Percentiles rank a stretch among this genome's conserved stretches.
phyloP scores from a whole-genome alignment of 495 filamentous ascomycete species.

The Podospora appendiculata region DNA sequence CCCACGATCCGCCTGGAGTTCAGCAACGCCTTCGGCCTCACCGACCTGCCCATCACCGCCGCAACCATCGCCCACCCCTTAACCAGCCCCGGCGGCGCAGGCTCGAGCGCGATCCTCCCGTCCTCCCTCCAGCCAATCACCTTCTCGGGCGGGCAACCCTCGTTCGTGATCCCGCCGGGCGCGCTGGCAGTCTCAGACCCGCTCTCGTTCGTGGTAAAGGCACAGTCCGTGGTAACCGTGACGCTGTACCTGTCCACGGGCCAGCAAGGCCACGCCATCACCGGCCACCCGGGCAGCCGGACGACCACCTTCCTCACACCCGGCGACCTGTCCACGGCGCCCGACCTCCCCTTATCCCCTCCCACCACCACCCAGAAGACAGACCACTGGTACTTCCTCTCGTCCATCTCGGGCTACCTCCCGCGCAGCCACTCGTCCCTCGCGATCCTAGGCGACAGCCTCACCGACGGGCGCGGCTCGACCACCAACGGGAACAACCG shows the following conservation, averaged over 20 bases:
- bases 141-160: conserved; percentile 37
- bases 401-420: conserved; percentile 42
- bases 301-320: conserved; percentile 42
- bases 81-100: conserved; percentile 27
- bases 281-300: conserved; percentile 53
- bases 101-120: conserved; percentile 35
- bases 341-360: conserved; percentile 23
- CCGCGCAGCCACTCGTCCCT: conserved; percentile 26
- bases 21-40: conserved; percentile 53
- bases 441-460: conserved; percentile 56
- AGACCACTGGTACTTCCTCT: conserved; percentile 47
- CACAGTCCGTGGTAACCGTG: conserved; percentile 40
- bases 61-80: conserved; percentile 46
- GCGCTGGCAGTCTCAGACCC: conserved; percentile 53
- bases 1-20: conserved; percentile 44
- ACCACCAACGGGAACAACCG: conserved; percentile 53
- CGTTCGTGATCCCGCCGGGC: conserved; percentile 44
- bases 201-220: conserved; percentile 37
- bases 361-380: conserved; percentile 12
- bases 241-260: conserved; percentile 48
- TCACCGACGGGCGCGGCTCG: conserved; percentile 57
- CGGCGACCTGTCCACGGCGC: conserved; percentile 39
- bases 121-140: conserved; percentile 36
- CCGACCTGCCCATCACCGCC: conserved; percentile 46
- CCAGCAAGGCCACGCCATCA: conserved; percentile 44